A percentile compares a stretch with the other conserved stretches of the same genome.
Conservation (phyloP, 306 rosid genomes). For the Cucurbita ficifolia region DNA sequence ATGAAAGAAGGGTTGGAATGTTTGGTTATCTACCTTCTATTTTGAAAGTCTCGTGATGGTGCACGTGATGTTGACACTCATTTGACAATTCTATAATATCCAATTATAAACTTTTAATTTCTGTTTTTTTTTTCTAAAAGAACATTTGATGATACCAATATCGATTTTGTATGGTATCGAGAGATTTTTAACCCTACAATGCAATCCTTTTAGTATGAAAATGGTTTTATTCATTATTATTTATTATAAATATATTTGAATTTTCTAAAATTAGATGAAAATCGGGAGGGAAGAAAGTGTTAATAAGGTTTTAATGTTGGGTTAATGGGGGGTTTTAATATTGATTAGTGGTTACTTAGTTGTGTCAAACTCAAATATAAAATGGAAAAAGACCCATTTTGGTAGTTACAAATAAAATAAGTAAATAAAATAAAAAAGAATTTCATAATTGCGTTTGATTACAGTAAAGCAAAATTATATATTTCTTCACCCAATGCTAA, state of each 20-base stretch:
- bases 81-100: neutral
- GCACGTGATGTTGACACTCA: conserved; percentile 1
- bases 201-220: neutral
- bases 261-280: too few species aligned
- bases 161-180: neutral
- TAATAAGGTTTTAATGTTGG: neutral
- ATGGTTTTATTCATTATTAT: neutral
- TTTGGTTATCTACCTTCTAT: conserved; percentile 3
- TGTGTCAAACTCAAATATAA: neutral
- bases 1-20: conserved; percentile 1
- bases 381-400: neutral
- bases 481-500: too few species aligned
- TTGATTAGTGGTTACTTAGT: neutral
- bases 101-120: neutral
- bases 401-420: neutral
- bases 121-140: neutral
- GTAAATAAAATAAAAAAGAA: neutral
- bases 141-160: neutral
- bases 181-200: neutral
- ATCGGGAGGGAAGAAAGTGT: neutral
- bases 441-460: neutral
- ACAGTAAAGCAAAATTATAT: neutral
- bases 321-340: neutral
- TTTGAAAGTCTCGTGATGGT: neutral
- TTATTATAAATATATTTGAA: too few species aligned